A percentile compares a stretch with the other conserved stretches of the same genome.
phyloP scores from a whole-genome alignment of 352 stramenopile species.

The Ophiocytium majus region DNA sequence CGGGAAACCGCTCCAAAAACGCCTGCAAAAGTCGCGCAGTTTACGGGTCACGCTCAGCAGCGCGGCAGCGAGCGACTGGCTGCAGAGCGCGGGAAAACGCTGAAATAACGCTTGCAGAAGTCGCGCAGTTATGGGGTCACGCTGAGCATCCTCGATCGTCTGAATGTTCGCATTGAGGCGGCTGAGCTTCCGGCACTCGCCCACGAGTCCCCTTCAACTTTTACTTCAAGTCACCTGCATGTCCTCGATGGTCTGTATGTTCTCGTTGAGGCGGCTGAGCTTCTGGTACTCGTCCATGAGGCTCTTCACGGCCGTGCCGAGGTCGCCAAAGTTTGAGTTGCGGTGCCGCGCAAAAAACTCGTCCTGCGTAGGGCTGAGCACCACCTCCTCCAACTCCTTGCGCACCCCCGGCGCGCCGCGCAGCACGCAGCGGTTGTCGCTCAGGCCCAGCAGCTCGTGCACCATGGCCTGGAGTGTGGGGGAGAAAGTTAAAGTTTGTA shows the following conservation, averaged over 20 bases:
- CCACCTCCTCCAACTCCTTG: constrained; percentile 92
- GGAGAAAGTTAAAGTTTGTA: no score
- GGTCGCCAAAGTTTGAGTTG: constrained; percentile 93
- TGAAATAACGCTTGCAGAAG: no score
- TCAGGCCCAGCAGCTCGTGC: constrained; percentile 95
- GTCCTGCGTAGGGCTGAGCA: constrained; percentile 90
- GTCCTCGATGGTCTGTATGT: constrained; percentile 87
- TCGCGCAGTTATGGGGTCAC: no score
- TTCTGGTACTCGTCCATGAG: constrained; percentile 90
- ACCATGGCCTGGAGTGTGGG: no score
- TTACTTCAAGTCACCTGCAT: constrained; percentile 95
- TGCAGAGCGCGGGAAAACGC: no score
- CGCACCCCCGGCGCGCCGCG: constrained; percentile 83
- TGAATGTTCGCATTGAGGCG: constrained; percentile 85
- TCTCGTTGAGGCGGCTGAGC: constrained; percentile 84
- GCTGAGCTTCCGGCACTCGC: constrained; percentile 85
- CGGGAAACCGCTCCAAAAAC: constrained; percentile 54
- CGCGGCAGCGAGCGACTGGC: no score
- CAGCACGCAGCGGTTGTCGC: constrained; percentile 95
- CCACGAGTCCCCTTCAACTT: constrained; percentile 92
- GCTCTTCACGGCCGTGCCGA: constrained; percentile 87
- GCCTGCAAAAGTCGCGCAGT: constrained; percentile 75
- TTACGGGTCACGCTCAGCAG: no score
- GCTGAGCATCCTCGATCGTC: constrained; percentile 96
- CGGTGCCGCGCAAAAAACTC: constrained; percentile 93